These are phyloP conservation scores for Irpex sp. DNA, from an alignment of 1,284 basidiomycete genomes.

Conservation along the genomic window DNA sequence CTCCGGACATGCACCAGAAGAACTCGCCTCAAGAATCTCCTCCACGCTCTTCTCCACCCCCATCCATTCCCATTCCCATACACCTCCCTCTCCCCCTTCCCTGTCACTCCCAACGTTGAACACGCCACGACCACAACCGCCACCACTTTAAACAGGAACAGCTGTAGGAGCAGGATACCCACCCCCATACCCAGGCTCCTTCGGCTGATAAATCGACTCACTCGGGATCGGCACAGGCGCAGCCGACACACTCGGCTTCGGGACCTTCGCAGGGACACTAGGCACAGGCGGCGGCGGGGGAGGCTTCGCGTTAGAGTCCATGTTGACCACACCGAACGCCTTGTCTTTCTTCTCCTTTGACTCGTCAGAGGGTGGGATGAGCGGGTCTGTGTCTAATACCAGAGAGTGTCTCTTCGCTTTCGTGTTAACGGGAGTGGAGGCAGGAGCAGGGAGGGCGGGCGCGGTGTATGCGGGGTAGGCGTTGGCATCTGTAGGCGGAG, in stretches of 20 bases:
- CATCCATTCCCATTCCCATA: too few relatives aligned
- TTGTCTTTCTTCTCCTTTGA: conserved; percentile 12
- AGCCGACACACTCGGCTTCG: neutral
- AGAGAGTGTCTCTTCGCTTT: conserved; percentile 16
- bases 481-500: neutral
- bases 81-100: too few relatives aligned
- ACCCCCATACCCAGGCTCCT: neutral
- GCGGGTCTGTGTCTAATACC: conserved; percentile 22
- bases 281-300: neutral
- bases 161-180: neutral
- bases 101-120: too few relatives aligned
- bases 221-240: neutral
- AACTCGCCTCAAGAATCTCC: too few relatives aligned
- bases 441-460: neutral
- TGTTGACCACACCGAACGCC: conserved; percentile 22
- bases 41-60: too few relatives aligned
- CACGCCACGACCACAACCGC: too few relatives aligned
- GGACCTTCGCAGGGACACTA: neutral
- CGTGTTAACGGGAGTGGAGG: neutral
- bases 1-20: too few relatives aligned
- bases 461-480: conserved; percentile 1
- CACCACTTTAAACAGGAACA: too few relatives aligned
- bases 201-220: neutral
- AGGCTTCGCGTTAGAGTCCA: conserved; percentile 24
- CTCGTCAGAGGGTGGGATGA: conserved; percentile 14